Percentiles rank a stretch among this genome's conserved stretches.
Evolutionary conservation across 345 rosid species (phyloP).

Genomic region (Cardamine chenopodiifolia): DNA sequence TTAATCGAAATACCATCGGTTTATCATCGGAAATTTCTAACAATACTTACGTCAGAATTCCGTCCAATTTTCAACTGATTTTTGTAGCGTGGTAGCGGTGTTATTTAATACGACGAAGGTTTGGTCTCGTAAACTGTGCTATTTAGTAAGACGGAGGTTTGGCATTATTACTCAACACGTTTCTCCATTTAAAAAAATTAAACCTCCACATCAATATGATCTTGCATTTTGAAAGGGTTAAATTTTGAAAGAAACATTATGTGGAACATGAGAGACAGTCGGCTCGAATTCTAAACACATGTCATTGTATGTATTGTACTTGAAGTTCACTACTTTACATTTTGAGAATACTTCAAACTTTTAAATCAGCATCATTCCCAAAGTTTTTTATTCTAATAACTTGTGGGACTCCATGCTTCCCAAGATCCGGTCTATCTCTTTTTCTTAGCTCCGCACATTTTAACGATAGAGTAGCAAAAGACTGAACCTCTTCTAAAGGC

Average conservation of each 20-base stretch:
- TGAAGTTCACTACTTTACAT: neutral
- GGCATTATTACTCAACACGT: no score
- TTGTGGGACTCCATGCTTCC: conserved; percentile 62
- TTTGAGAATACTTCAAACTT: neutral
- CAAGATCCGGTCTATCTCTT: conserved; percentile 80
- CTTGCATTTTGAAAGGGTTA: neutral
- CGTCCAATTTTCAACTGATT: no score
- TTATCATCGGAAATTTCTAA: no score
- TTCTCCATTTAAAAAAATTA: neutral
- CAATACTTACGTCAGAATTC: no score
- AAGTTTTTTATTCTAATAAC: conserved; percentile 64
- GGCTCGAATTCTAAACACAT: neutral
- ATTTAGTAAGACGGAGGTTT: no score
- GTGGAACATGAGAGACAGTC: neutral
- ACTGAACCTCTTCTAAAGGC: conserved; percentile 66
- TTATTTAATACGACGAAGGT: no score
- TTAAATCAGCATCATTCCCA: conserved; percentile 37
- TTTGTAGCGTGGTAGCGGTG: no score
- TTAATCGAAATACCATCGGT: no score
- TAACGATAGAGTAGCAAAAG: conserved; percentile 59
- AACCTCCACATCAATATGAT: neutral
- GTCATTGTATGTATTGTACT: neutral
- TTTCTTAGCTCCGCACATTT: conserved; percentile 74
- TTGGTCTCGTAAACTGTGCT: no score
- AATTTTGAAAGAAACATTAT: neutral